Base-by-base conservation (phyloP, 352 stramenopile species). In the Globisporangium polare region DNA sequence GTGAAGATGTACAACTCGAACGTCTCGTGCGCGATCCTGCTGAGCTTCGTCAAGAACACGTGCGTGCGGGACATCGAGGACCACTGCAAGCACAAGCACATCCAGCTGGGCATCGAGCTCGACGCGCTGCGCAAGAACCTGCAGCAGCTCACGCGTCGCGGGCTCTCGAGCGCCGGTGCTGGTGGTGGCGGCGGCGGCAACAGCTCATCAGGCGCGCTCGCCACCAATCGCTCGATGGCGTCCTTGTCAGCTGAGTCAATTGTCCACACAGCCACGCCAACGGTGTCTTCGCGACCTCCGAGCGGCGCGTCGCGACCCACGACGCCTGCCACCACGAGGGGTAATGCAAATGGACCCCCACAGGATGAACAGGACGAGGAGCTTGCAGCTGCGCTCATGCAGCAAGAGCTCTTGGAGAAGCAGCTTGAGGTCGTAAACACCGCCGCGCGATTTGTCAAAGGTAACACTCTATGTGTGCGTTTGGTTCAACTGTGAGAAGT, bases 1-100 rank as follows among this genome's bases (percentile, higher is more conserved):
- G 52, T 65, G 10, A 90, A 88, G 62, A 85, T 90, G 73, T 90
- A 90, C 74, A 91, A 91, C 58, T 78, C 70, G 46, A 90, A 90
- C 62, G 81, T 91, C 29, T 77, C 78, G 46, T 79, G 77, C 45
- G 78, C 83, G 31, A 82, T 90, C 62, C 64, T 93, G 33, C 73
- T 83, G 27, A 90, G 78, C 52, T 93, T 90, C 56, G 62, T 91
- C 17, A 81, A 75, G 58, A 76, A 74, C n/a, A 74, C 78, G 41
- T 90, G 81, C 60, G 62, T 75, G 49, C 84, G 71, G 43, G 82
- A 91, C 54, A 63, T 93, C 6, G 80, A 90, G 46, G 78, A 93
- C 54, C 59, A 77, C 17, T 93, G 84, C 74, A 88, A 88, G 62
- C 84, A 93, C 54, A 85, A 84, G 56, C 77, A 71, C 45, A 79